Percentiles rank a stretch among this genome's conserved stretches.
Conservation (phyloP, 805 yeast genomes). For the Saccharomycopsis schoenii region DNA sequence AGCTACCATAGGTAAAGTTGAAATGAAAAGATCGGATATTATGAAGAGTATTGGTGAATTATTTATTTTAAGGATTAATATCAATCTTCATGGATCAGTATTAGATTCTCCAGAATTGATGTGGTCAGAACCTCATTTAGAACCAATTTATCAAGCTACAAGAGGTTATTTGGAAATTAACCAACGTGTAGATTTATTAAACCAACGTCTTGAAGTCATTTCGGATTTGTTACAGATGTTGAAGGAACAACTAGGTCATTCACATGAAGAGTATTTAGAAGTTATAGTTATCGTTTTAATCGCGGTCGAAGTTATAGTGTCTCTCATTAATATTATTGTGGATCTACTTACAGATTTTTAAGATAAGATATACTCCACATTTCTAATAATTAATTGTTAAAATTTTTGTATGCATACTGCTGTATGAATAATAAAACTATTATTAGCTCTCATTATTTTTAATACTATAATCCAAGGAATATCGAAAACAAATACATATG, state of each 20-base stretch:
- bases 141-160: conserved; percentile 95
- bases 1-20: conserved; percentile 89
- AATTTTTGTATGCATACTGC: background rate
- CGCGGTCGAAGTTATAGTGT: conserved; percentile 85
- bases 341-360: conserved; percentile 36
- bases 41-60: conserved; percentile 97
- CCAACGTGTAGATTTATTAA: conserved; percentile 81
- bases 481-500: too few species aligned
- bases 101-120: conserved; percentile 93
- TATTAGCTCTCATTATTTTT: too few species aligned
- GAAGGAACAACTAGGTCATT: conserved; percentile 93
- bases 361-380: background rate
- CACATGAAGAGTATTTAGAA: conserved; percentile 86
- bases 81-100: conserved; percentile 77
- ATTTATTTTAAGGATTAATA: conserved; percentile 76
- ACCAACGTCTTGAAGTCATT: conserved; percentile 89
- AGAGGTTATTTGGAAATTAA: conserved; percentile 92
- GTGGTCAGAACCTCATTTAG: conserved; percentile 99
- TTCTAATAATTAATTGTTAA: too few species aligned
- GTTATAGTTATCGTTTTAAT: conserved; percentile 84
- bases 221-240: conserved; percentile 90
- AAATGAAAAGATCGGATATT: conserved; percentile 87
- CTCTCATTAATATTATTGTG: conserved; percentile 67
- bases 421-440: too few species aligned
- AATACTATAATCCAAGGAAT: too few species aligned